These are phyloP conservation scores for Nannochloropsis gaditana DNA, from an alignment of 108 stramenopile genomes.

Conservation along the genomic window DNA sequence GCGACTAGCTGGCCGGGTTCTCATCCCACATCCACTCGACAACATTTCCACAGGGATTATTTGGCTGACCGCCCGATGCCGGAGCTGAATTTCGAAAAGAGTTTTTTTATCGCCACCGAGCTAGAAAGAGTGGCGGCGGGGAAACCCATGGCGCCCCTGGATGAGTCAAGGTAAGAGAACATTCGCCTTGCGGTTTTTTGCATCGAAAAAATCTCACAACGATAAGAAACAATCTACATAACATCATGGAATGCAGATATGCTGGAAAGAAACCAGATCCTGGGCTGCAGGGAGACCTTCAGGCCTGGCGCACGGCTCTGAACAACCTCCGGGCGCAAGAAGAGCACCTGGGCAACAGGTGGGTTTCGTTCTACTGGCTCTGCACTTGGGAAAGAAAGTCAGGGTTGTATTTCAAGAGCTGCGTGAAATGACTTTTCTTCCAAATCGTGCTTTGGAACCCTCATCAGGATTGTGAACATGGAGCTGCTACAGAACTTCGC, in stretches of 20 bases:
- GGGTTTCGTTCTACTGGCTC: not conserved
- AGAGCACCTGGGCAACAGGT: conserved; percentile 17
- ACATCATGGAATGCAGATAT: not conserved
- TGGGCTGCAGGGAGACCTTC: not conserved
- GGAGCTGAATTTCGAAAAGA: not conserved
- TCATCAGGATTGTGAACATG: not conserved
- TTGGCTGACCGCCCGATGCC: not conserved
- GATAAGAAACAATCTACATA: too few species aligned
- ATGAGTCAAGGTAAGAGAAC: not conserved
- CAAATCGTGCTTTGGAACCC: too few species aligned
- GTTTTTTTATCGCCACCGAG: not conserved
- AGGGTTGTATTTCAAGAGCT: too few species aligned
- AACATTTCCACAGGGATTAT: not conserved
- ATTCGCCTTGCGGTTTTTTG: too few species aligned
- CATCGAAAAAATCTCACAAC: too few species aligned
- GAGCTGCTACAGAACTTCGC: not conserved
- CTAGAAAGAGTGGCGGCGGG: not conserved
- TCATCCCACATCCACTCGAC: not conserved
- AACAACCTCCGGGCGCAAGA: conserved; percentile 7
- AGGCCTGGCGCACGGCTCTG: not conserved
- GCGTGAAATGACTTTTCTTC: too few species aligned
- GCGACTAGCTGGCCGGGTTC: not conserved
- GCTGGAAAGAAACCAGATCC: conserved; percentile 12
- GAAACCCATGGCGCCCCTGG: not conserved
- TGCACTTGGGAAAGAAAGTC: too few species aligned